Conservation (phyloP, 495 filamentous ascomycete species). For the Podospora pseudopauciseta region DNA sequence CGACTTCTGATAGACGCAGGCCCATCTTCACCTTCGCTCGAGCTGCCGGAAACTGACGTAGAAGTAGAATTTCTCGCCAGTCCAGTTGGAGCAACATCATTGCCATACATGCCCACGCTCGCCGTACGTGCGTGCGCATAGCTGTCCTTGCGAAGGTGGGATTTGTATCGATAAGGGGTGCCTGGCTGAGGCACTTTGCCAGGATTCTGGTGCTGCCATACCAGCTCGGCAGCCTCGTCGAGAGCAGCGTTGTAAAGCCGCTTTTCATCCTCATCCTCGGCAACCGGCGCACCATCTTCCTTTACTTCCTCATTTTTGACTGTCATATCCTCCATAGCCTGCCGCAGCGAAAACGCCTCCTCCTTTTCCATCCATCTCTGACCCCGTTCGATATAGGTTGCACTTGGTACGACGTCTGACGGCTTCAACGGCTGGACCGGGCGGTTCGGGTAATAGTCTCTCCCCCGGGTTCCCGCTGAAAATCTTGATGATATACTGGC, state of each 20-base stretch:
- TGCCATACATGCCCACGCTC: slow-evolving; percentile 51
- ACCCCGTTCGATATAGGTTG: slow-evolving; percentile 73
- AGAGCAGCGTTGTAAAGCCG: slow-evolving; percentile 71
- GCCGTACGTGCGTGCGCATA: slow-evolving; percentile 60
- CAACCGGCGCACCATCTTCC: slow-evolving; percentile 19
- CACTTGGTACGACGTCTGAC: slow-evolving; percentile 52
- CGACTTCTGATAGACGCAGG: slow-evolving; percentile 21
- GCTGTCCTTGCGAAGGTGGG: slow-evolving; percentile 58
- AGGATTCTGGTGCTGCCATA: slow-evolving; percentile 75
- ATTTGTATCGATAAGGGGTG: slow-evolving; percentile 61
- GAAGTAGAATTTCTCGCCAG: slow-evolving; percentile 44
- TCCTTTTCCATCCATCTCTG: slow-evolving; percentile 84
- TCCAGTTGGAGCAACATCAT: slow-evolving; percentile 45
- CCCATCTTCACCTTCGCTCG: slow-evolving; percentile 41
- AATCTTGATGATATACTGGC: slow-evolving; percentile 42
- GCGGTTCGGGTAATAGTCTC: slow-evolving; percentile 44
- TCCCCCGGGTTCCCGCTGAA: slow-evolving; percentile 36
- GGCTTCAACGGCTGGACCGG: slow-evolving; percentile 43
- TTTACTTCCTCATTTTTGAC: slow-evolving; percentile 28
- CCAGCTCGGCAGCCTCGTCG: slow-evolving; percentile 81
- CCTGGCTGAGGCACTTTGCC: slow-evolving; percentile 53
- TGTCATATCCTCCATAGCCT: slow-evolving; percentile 74
- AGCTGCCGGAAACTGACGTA: slow-evolving; percentile 50
- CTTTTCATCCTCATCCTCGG: slow-evolving; percentile 56
- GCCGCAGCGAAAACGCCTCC: slow-evolving; percentile 70